Percentiles rank a stretch among this genome's conserved stretches.
Evolutionary conservation across 1,284 basidiomycete genomes (phyloP).

Genomic region (Ustilago tritici): DNA sequence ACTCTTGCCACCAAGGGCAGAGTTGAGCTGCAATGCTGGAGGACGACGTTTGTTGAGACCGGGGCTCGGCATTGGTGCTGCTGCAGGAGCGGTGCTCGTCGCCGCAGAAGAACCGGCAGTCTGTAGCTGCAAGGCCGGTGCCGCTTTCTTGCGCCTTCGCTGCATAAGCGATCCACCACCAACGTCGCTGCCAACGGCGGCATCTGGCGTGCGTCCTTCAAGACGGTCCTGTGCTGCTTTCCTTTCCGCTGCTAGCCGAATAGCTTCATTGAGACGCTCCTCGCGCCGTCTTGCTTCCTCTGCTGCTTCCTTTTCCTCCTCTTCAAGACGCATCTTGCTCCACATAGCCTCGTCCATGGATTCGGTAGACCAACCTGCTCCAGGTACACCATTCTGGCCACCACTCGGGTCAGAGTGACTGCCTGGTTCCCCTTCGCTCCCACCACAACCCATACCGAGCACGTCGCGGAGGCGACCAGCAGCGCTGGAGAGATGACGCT

Average conservation of each 20-base stretch:
- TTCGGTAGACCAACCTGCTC: constrained; percentile 56
- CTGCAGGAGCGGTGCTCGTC: constrained; percentile 1
- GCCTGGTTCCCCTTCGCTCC: constrained; percentile 4
- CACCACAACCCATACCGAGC: constrained; percentile 13
- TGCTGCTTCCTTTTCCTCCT: constrained; percentile 58
- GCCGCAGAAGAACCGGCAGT: constrained; percentile 2
- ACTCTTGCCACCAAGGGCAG: not conserved
- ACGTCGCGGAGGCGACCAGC: constrained; percentile 48
- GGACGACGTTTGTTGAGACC: constrained; percentile 37
- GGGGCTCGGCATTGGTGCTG: constrained; percentile 24
- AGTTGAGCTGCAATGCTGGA: constrained; percentile 37
- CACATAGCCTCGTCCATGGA: constrained; percentile 65
- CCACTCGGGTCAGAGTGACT: not conserved
- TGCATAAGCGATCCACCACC: constrained; percentile 41
- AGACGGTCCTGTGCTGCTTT: constrained; percentile 46
- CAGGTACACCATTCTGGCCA: constrained; percentile 9
- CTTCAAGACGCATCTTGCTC: constrained; percentile 62
- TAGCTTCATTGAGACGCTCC: constrained; percentile 46
- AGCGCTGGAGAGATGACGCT: constrained; percentile 76
- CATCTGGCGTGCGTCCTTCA: constrained; percentile 26
- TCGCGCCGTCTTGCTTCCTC: constrained; percentile 50
- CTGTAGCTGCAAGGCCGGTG: constrained; percentile 41
- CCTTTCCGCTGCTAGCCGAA: constrained; percentile 37
- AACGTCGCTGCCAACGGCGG: constrained; percentile 10
- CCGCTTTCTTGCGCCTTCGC: constrained; percentile 41